Conservation (phyloP, 2,329 filamentous ascomycete genomes). For the Penicillium sp. region DNA sequence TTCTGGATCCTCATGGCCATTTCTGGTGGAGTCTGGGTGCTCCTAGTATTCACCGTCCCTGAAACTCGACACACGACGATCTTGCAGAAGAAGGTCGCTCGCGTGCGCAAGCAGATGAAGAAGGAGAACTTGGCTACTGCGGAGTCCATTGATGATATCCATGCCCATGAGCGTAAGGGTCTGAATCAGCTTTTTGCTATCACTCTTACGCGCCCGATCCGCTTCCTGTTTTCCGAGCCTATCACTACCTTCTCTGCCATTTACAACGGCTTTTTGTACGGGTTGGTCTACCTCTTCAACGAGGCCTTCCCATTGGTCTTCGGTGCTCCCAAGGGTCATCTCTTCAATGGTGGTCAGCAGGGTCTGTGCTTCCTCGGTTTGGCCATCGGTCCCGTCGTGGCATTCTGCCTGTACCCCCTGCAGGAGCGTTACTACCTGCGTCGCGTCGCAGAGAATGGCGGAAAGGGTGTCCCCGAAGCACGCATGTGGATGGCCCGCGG, state of each 20-base stretch:
- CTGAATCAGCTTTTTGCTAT: slow-evolving; percentile 71
- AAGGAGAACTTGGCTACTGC: slow-evolving; percentile 58
- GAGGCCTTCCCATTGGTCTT: slow-evolving; percentile 69
- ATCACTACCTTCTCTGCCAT: slow-evolving; percentile 30
- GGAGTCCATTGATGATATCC: slow-evolving; percentile 52
- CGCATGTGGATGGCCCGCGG: slow-evolving; percentile 67
- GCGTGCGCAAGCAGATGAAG: slow-evolving; percentile 45
- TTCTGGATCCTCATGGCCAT: slow-evolving; percentile 63
- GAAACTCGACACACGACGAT: slow-evolving; percentile 60
- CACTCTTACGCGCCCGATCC: slow-evolving; percentile 65
- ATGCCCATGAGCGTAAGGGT: slow-evolving; percentile 58
- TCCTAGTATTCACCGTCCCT: slow-evolving; percentile 49
- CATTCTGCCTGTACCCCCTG: slow-evolving; percentile 56
- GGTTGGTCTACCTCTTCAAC: slow-evolving; percentile 75
- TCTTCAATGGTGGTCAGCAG: slow-evolving; percentile 53
- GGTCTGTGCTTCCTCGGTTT: slow-evolving; percentile 61
- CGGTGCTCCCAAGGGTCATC: slow-evolving; percentile 62
- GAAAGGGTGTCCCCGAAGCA: slow-evolving; percentile 61
- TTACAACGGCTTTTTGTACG: slow-evolving; percentile 66
- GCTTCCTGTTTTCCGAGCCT: slow-evolving; percentile 32
- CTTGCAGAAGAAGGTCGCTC: slow-evolving; percentile 58
- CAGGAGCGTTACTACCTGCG: slow-evolving; percentile 44
- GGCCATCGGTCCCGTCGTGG: slow-evolving; percentile 63
- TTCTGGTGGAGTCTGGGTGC: slow-evolving; percentile 51
- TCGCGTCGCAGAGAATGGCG: slow-evolving; percentile 44